Evolutionary conservation across 179 eudicot species (phyloP), one percentile per base, ranked within the genome.

Genomic region (Beta macrorhiza): DNA sequence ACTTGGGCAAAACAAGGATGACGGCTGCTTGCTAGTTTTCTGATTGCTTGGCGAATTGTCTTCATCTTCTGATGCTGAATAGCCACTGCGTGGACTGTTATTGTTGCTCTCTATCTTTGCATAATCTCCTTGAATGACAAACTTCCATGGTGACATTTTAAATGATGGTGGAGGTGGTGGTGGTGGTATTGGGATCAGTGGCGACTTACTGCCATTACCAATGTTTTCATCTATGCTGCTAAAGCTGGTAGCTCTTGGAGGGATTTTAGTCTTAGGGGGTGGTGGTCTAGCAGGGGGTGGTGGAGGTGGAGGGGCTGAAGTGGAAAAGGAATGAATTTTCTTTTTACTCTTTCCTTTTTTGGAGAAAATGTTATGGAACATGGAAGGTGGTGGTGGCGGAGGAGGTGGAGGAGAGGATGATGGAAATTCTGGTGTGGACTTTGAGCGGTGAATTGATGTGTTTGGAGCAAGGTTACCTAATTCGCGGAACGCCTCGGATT

Each of bases 1-100:
- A 85, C 99, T 95, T 2, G 92, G 88, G 83, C 95, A 93, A 73
- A 87, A 93, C 87, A 87, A 61, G 49, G 87, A 80, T 82, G 87
- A 65, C 52, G 62, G 25, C 25, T 25, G 55, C 53, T 78, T 79
- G 72, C 81, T 82, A 57, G 37, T 58, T 22, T 78, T 78, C 20
- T 42, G 78, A 14, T 63, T 83, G 64, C 86, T 78, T 3, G 89
- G 85, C 5, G 94, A 86, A 53, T 88, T 85, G 25, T 86, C 95
- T 22, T 73, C 85, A 9, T 91, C 98, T 25, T 90, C 94, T 11
- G 72, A 81, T 22, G 89, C 91, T 11, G 93, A 87, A 14, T 93
- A 89, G 42, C 76, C 91, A 59, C 92, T 86, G 10, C 88, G 82
- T 37, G 97, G 89, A 82, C 92, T 93, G 79, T 78, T 72, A 69